A percentile compares a stretch with the other conserved stretches of the same genome.
Evolutionary conservation across 495 filamentous ascomycete genomes (phyloP).

Genomic region (Xylaria scruposa): DNA sequence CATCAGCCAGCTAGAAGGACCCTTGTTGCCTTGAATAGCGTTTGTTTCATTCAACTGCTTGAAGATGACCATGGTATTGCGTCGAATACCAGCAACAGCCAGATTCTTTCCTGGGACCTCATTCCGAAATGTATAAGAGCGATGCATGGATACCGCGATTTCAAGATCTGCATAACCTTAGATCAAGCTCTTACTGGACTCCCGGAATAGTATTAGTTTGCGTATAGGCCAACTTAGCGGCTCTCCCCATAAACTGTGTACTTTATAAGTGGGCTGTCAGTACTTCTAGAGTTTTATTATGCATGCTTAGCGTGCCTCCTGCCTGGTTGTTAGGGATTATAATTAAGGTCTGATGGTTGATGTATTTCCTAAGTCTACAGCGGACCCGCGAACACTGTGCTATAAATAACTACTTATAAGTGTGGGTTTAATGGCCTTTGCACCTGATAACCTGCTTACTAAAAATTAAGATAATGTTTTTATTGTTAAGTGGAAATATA

Average conservation of each 20-base stretch:
- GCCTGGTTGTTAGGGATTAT: too few relatives aligned
- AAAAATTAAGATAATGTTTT: too few relatives aligned
- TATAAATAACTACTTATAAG: too few relatives aligned
- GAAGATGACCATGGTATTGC: not conserved
- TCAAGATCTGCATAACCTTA: not conserved
- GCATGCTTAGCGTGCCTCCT: not conserved
- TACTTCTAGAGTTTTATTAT: not conserved
- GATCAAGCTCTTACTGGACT: not conserved
- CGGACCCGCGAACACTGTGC: too few relatives aligned
- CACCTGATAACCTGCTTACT: too few relatives aligned
- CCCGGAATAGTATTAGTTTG: not conserved
- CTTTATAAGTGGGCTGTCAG: not conserved
- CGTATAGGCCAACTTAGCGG: not conserved
- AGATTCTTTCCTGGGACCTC: not conserved
- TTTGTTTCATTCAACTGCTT: not conserved
- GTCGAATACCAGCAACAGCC: not conserved
- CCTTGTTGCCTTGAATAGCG: not conserved
- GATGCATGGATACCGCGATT: not conserved
- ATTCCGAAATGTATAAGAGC: not conserved
- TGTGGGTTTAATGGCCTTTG: too few relatives aligned
- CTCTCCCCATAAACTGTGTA: not conserved
- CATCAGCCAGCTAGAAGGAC: not conserved
- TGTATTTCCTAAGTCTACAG: too few relatives aligned
- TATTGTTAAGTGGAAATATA: too few relatives aligned
- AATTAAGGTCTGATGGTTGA: too few relatives aligned